Base-by-base conservation (phyloP, 2,329 filamentous ascomycete genomes). In the Byssochlamys sp. region DNA sequence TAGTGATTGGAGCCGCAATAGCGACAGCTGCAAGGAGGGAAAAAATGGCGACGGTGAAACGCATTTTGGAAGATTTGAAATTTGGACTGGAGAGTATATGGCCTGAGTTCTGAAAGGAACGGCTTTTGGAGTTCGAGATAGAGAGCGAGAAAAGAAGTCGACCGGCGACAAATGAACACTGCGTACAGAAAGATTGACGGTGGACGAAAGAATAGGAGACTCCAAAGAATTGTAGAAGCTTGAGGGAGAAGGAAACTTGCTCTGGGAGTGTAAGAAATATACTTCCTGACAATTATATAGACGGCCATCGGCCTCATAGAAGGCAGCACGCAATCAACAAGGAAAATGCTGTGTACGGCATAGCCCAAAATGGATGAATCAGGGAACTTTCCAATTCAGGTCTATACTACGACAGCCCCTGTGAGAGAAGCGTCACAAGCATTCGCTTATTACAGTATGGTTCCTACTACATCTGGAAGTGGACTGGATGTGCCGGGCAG, bases 21-120 rank as follows among this genome's bases (percentile, higher is more conserved):
- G 54, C 60, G 31, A 58, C 55, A 39, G 58, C 60, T 39, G 60
- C 54, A 27, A 61, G 39, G 31, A 57, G 50, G 50, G 60, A 58
- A 48, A 61, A 56, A 25, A 63, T 26, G 24, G 54, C 53, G 25
- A 60, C 33, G 45, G 45, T 55, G 52, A 61, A 56, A 35, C 61
- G 61, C 61, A 63, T 63, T 53, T 56, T 59, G 55, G 29, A 53
- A 26, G 29, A 39, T n/a, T 29, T 26, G 19, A 45, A 7, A n/a
- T 19, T 45, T n/a, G 7, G 19, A 9, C 9, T 45, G 24, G 52
- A 29, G 25, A 14, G 24, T 31, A 19, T 53, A 5, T 57, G 52
- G 55, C 9, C 14, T 26, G 45, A 14, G 35, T 53, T 29, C 29
- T 59, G 27, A 31, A 51, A 49, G 3, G 25, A 55, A 11, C 10